A percentile compares a stretch with the other conserved stretches of the same genome.
These are phyloP conservation scores for Liquidambar formosana DNA, from an alignment of 164 flowering plant species.

Conservation along the genomic window DNA sequence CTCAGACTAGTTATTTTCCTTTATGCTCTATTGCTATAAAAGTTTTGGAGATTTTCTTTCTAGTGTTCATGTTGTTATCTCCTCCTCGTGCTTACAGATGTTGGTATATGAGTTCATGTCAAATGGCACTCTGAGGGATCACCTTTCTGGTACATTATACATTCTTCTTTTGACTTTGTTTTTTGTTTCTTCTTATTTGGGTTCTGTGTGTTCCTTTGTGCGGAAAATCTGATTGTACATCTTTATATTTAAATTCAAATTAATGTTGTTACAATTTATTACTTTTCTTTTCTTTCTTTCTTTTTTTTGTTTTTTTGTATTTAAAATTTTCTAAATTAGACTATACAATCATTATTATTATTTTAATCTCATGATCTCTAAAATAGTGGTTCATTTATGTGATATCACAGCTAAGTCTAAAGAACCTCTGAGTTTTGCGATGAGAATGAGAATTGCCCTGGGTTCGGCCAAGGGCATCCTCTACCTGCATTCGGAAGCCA, in stretches of 20 bases:
- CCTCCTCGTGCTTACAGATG: constrained; percentile 50
- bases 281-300: background rate
- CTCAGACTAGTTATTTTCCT: too few species aligned
- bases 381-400: background rate
- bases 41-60: background rate
- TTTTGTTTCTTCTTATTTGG: too few species aligned
- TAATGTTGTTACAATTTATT: too few species aligned
- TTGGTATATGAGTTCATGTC: constrained; percentile 84
- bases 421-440: constrained; percentile 51
- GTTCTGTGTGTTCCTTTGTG: too few species aligned
- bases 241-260: too few species aligned
- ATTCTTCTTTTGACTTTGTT: constrained; percentile 7
- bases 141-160: constrained; percentile 54
- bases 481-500: constrained; percentile 86
- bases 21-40: background rate
- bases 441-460: constrained; percentile 66
- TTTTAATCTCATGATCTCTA: background rate
- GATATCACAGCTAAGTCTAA: constrained; percentile 44
- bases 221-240: too few species aligned
- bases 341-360: too few species aligned
- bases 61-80: background rate
- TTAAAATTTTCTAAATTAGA: too few species aligned
- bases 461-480: constrained; percentile 86
- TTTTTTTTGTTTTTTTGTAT: background rate
- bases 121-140: constrained; percentile 74